Evolutionary conservation across 2,329 filamentous ascomycete species (phyloP), one percentile per base, ranked within the genome.

Genomic region (Cercospora zeae-maydis): DNA sequence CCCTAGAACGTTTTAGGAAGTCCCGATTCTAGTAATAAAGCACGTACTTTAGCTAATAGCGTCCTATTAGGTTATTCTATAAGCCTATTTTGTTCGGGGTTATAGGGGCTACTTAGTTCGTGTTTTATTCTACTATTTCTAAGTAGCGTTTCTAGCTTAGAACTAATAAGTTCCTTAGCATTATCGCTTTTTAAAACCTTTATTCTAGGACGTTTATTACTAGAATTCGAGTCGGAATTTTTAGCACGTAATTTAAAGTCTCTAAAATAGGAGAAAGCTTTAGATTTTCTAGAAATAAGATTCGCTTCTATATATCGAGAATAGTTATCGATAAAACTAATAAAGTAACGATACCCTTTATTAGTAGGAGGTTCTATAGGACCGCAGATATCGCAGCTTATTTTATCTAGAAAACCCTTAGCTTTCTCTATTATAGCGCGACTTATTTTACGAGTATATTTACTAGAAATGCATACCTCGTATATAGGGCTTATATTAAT

Each of bases 241-340:
- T 27, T 6, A 6, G 24, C 24, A 27, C 24, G 24, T 27, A 27
- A 6, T 27, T 27, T 58, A 62, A 57, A 62, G 52, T 36, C 30
- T 37, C 27, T 57, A 19, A 62, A 57, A 57, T 2, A 33, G 11
- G 30, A 47, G 37, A 57, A 62, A 49, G 59, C 59, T 57, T 62
- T 7, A 7, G 59, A 62, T 58, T 49, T 60, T 27, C 36, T 39
- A 57, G 21, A 37, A 16, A 62, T 49, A 37, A 62, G 16, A 19
- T 62, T 57, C 13, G 30, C 30, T 34, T 62, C 59, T 57, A 62
- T 14, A 62, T 57, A 62, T 19, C 59, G 49, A 49, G 37, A 51
- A 62, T 45, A 52, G 21, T 57, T 62, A 52, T 62, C 53, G 14
- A 62, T 62, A 62, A 62, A 62, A 33, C 52, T 58, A 57, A 57